A percentile compares a stretch with the other conserved stretches of the same genome.
Evolutionary conservation across 148 eudicot species (phyloP).

Genomic region (Heliosperma pusillum): DNA sequence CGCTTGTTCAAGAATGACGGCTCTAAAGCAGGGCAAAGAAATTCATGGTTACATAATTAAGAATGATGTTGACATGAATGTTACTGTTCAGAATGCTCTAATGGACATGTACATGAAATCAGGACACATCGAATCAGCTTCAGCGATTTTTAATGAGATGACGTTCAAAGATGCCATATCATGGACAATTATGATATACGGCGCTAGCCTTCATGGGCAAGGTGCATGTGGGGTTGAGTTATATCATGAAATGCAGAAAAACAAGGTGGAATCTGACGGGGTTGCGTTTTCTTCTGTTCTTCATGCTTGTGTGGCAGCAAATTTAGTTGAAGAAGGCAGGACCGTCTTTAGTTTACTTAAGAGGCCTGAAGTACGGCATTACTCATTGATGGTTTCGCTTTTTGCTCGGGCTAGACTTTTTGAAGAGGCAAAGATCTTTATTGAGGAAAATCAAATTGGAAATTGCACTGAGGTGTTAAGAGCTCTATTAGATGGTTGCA

Average conservation of each 20-base stretch:
- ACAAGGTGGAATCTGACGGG: conserved; percentile 37
- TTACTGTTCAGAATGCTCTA: conserved; percentile 51
- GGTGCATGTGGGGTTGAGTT: conserved; percentile 50
- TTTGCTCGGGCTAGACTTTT: conserved; percentile 53
- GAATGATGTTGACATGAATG: conserved; percentile 44
- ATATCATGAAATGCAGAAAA: conserved; percentile 44
- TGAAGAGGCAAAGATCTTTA: conserved; percentile 46
- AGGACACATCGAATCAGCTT: conserved; percentile 56
- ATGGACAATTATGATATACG: conserved; percentile 72
- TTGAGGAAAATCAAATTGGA: conserved; percentile 35
- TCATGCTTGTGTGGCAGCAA: conserved; percentile 51
- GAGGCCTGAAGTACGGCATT: conserved; percentile 49
- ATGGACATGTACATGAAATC: conserved; percentile 75
- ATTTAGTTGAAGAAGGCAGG: conserved; percentile 50
- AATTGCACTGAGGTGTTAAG: conserved; percentile 41
- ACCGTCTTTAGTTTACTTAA: conserved; percentile 36
- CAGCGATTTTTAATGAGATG: conserved; percentile 41
- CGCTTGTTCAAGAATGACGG: conserved; percentile 70
- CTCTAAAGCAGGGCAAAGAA: conserved; percentile 69
- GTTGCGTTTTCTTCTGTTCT: conserved; percentile 43
- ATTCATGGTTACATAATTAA: conserved; percentile 58
- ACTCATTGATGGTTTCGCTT: conserved; percentile 54
- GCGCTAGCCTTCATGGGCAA: conserved; percentile 56
- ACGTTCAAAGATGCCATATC: conserved; percentile 49
- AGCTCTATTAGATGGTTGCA: conserved; percentile 64